These are phyloP conservation scores for Ramichloridium luteum DNA, from an alignment of 2,329 filamentous ascomycete genomes.

Conservation along the genomic window DNA sequence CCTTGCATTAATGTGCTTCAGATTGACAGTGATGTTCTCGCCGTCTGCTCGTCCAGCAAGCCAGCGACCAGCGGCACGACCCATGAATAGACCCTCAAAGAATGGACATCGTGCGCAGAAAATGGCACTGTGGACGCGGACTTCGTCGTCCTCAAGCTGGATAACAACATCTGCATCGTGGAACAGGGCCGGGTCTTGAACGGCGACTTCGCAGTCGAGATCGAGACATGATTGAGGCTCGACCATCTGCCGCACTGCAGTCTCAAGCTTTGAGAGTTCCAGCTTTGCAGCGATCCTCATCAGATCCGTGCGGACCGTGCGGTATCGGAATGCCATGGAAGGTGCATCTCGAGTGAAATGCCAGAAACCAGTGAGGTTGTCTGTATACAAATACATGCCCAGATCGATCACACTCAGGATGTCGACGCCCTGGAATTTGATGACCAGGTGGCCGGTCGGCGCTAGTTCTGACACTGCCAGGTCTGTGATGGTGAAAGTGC, in stretches of 20 bases:
- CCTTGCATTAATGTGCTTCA: constrained; percentile 63
- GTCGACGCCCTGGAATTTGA: constrained; percentile 61
- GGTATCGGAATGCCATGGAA: constrained; percentile 57
- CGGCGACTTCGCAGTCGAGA: constrained; percentile 57
- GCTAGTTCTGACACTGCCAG: constrained; percentile 45
- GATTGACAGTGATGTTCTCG: constrained; percentile 57
- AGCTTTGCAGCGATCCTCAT: constrained; percentile 70
- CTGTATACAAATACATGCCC: constrained; percentile 68
- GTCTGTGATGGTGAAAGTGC: constrained; percentile 47
- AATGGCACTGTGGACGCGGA: constrained; percentile 64
- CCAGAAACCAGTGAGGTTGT: constrained; percentile 75
- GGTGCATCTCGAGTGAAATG: constrained; percentile 58
- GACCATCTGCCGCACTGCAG: constrained; percentile 63
- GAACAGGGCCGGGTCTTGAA: constrained; percentile 59
- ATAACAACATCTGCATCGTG: constrained; percentile 68
- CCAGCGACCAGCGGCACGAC: constrained; percentile 79
- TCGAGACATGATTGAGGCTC: constrained; percentile 52
- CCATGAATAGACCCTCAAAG: constrained; percentile 80
- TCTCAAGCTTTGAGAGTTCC: constrained; percentile 59
- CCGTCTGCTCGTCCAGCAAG: constrained; percentile 38
- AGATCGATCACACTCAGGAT: constrained; percentile 69
- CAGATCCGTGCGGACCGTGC: constrained; percentile 70
- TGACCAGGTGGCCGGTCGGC: constrained; percentile 38
- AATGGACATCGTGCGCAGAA: constrained; percentile 80
- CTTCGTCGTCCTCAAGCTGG: constrained; percentile 58